Conservation (phyloP, 345 rosid genomes). For the Brassica carinata region DNA sequence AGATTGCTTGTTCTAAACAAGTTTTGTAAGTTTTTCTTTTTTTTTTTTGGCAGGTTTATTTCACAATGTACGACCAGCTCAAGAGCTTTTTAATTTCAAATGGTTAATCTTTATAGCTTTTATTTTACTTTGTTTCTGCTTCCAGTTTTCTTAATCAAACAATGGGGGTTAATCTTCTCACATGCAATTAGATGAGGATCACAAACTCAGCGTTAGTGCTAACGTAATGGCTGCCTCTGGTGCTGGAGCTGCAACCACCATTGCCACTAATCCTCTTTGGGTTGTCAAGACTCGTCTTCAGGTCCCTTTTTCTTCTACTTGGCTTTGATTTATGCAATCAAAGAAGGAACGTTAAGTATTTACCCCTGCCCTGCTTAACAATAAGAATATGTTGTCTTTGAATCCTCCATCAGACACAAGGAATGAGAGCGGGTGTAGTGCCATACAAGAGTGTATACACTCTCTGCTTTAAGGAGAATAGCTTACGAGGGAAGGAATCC, state of each 20-base stretch:
- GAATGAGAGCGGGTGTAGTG: constrained; percentile 68
- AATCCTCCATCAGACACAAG: constrained; percentile 61
- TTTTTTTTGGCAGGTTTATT: constrained; percentile 64
- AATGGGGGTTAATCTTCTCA: background rate
- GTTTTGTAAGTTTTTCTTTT: background rate
- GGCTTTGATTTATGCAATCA: background rate
- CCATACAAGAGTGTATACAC: constrained; percentile 61
- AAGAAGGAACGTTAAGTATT: background rate
- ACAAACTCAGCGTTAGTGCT: constrained; percentile 64
- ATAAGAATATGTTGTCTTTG: background rate
- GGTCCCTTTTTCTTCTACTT: constrained; percentile 40
- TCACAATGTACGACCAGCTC: constrained; percentile 80
- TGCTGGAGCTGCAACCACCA: constrained; percentile 25
- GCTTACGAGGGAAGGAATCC: constrained; percentile 75
- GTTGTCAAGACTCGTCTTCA: constrained; percentile 94
- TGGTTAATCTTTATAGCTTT: constrained; percentile 48
- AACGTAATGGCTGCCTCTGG: constrained; percentile 85
- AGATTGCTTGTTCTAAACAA: background rate
- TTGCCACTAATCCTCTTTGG: constrained; percentile 83
- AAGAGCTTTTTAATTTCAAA: constrained; percentile 55
- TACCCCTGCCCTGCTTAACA: background rate
- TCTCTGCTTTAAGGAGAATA: constrained; percentile 85
- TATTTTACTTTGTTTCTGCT: background rate
- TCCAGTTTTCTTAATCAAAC: background rate
- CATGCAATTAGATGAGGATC: constrained; percentile 47